Evolutionary conservation across 2,329 filamentous ascomycete genomes (phyloP).

Genomic region (Bipolaris bicolor): DNA sequence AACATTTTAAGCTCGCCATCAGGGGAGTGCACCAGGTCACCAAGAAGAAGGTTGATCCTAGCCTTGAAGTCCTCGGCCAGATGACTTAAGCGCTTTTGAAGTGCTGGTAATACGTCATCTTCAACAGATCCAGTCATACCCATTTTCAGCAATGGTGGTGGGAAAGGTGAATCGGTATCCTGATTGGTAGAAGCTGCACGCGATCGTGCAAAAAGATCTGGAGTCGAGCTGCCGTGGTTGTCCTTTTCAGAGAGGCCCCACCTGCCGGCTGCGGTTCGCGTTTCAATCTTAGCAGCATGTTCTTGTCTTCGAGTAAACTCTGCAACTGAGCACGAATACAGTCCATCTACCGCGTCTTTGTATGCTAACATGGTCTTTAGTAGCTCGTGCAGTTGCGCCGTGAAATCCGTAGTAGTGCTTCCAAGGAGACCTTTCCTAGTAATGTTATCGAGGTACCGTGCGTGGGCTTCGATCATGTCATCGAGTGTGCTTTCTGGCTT

Average conservation of each 20-base stretch:
- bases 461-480: conserved; percentile 91
- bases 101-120: conserved; percentile 72
- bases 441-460: conserved; percentile 87
- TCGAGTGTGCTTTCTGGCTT: conserved; percentile 91
- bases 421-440: conserved; percentile 95
- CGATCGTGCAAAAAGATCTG: conserved; percentile 31
- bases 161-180: conserved; percentile 53
- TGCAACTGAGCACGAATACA: conserved; percentile 93
- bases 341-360: conserved; percentile 88
- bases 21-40: conserved; percentile 89
- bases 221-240: conserved; percentile 22
- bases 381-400: conserved; percentile 88
- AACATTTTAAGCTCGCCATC: conserved; percentile 96
- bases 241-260: conserved; percentile 68
- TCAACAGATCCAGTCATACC: conserved; percentile 51
- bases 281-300: conserved; percentile 73
- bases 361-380: conserved; percentile 93
- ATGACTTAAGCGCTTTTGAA: conserved; percentile 74
- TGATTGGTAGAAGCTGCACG: conserved; percentile 27
- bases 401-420: conserved; percentile 73
- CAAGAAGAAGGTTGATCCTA: conserved; percentile 79
- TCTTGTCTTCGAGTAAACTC: conserved; percentile 95
- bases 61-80: conserved; percentile 78
- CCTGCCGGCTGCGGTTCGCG: conserved; percentile 66
- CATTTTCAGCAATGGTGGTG: conserved; percentile 46